Conservation (phyloP, 2,329 filamentous ascomycete genomes). For the Fusarium napiforme region DNA sequence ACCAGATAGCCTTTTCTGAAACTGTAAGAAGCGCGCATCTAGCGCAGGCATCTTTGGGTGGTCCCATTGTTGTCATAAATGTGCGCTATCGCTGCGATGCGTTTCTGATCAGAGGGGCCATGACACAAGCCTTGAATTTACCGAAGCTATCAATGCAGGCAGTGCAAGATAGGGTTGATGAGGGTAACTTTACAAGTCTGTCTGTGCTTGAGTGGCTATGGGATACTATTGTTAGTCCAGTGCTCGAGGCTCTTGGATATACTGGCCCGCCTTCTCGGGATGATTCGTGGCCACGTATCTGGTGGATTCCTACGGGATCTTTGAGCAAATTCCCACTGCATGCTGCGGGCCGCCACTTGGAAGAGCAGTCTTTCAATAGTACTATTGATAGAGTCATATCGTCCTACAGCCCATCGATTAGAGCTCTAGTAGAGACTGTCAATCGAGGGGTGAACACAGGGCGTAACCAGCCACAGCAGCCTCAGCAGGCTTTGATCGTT, state of each 20-base stretch:
- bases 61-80: background rate
- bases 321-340: background rate
- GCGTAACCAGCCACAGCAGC: background rate
- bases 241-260: background rate
- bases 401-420: background rate
- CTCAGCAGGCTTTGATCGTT: background rate
- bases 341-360: background rate
- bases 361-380: background rate
- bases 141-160: background rate
- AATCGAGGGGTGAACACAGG: background rate
- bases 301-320: background rate
- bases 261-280: background rate
- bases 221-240: background rate
- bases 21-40: background rate
- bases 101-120: background rate
- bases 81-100: background rate
- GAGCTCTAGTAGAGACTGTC: background rate
- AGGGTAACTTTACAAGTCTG: background rate
- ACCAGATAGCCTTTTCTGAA: background rate
- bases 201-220: background rate
- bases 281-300: background rate
- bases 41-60: background rate
- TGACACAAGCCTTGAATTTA: background rate
- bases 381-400: background rate
- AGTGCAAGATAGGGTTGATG: background rate